A percentile compares a stretch with the other conserved stretches of the same genome.
Evolutionary conservation across 495 filamentous ascomycete species (phyloP).

Genomic region (Antarctomyces pellizariae): DNA sequence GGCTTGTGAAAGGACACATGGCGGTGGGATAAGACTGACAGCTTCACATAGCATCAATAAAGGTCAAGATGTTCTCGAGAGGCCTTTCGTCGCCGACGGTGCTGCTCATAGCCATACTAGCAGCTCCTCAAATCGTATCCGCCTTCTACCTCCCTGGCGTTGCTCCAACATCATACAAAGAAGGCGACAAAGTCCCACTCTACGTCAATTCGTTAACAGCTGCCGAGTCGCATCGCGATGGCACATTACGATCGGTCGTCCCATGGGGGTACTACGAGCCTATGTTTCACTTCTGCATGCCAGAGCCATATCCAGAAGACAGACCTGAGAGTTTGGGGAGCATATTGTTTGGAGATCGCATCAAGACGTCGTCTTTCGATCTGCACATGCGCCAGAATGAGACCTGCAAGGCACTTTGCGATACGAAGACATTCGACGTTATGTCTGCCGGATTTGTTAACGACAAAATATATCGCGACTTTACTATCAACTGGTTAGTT

Average conservation of each 20-base stretch:
- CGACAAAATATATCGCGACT: conserved; percentile 51
- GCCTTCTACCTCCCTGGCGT: conserved; percentile 95
- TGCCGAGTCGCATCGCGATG: conserved; percentile 45
- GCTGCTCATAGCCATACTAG: conserved; percentile 21
- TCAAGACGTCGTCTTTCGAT: conserved; percentile 76
- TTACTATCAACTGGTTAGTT: conserved; percentile 84
- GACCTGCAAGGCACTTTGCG: conserved; percentile 60
- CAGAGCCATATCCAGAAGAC: conserved; percentile 44
- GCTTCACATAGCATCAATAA: conserved; percentile 3
- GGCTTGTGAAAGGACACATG: too few relatives aligned
- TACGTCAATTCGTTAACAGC: conserved; percentile 85
- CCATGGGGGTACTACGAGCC: conserved; percentile 89
- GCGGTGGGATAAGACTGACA: not conserved
- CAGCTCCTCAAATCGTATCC: conserved; percentile 28
- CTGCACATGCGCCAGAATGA: conserved; percentile 67
- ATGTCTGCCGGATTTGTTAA: conserved; percentile 58
- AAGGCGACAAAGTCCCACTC: conserved; percentile 55
- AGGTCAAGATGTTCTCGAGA: conserved; percentile 21
- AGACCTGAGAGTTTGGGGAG: conserved; percentile 79
- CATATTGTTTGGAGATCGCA: conserved; percentile 91
- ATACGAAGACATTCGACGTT: conserved; percentile 36
- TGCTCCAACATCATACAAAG: conserved; percentile 74
- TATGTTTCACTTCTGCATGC: conserved; percentile 66
- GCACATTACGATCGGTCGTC: conserved; percentile 67
- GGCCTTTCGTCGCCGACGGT: conserved; percentile 23